Evolutionary conservation across 441 rosid genomes (phyloP).

Genomic region (Hura crepitans): DNA sequence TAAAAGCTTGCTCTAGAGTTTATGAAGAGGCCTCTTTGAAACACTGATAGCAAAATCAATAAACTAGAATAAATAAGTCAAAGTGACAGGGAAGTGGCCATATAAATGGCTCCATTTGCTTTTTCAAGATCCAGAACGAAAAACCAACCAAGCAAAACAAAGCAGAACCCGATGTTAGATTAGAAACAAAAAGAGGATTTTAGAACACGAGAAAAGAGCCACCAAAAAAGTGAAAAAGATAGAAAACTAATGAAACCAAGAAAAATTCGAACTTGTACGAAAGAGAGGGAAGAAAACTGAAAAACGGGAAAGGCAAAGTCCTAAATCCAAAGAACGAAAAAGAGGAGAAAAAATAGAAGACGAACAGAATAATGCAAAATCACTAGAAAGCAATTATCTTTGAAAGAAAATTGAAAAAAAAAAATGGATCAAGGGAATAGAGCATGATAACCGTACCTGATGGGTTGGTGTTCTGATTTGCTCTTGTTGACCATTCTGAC

Average conservation of each 20-base stretch:
- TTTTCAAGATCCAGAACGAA: background rate
- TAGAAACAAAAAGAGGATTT: background rate
- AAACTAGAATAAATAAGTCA: background rate
- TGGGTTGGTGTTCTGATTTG: slow-evolving; percentile 7
- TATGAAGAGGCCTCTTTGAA: background rate
- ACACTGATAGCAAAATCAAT: slow-evolving; percentile 1
- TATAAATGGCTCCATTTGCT: background rate
- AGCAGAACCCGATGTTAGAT: background rate
- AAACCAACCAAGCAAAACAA: background rate
- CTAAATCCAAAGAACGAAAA: background rate
- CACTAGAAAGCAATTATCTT: background rate
- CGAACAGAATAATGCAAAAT: background rate
- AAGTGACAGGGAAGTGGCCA: background rate
- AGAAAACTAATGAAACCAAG: background rate
- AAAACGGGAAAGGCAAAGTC: background rate
- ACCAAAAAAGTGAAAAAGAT: background rate
- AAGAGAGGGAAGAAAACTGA: background rate
- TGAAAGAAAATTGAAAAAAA: background rate
- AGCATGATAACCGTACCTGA: slow-evolving; percentile 19
- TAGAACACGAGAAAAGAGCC: background rate
- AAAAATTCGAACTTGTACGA: background rate
- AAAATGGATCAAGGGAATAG: slow-evolving; percentile 12
- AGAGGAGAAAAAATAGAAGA: background rate
- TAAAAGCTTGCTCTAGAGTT: background rate
- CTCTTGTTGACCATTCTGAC: too few relatives aligned